These are phyloP conservation scores for Haplosporangium sp. DNA, from an alignment of 371 early-diverging fungal species.

Conservation along the genomic window DNA sequence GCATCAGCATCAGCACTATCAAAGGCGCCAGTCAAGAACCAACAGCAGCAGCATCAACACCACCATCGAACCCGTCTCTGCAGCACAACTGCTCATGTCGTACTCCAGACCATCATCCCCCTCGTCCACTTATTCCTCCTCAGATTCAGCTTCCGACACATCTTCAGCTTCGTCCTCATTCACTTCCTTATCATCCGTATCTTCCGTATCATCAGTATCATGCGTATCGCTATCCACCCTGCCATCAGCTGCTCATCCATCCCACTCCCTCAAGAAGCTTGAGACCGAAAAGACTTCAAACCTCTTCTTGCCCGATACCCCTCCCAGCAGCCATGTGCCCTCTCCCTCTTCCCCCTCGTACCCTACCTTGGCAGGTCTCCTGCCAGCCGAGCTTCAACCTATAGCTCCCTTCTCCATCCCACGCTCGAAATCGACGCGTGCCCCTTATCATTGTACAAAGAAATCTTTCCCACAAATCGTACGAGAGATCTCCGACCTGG, in stretches of 20 bases:
- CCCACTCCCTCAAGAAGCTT: slow-evolving; percentile 19
- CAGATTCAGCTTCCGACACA: slow-evolving; percentile 3
- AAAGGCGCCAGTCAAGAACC: slow-evolving; percentile 2
- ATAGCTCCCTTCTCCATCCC: not conserved
- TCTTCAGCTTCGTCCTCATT: slow-evolving; percentile 32
- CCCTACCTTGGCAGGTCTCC: slow-evolving; percentile 10
- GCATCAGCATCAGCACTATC: slow-evolving; percentile 6
- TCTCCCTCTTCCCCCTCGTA: slow-evolving; percentile 47
- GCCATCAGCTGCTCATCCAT: slow-evolving; percentile 6
- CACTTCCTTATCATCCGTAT: slow-evolving; percentile 27
- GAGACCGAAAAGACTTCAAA: slow-evolving; percentile 18
- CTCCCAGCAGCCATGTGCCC: slow-evolving; percentile 48
- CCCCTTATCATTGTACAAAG: slow-evolving; percentile 28
- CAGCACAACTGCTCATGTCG: slow-evolving; percentile 17
- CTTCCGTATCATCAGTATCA: slow-evolving; percentile 11
- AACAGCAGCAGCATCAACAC: not conserved
- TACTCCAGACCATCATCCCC: slow-evolving; percentile 6
- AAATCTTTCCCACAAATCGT: slow-evolving; percentile 54
- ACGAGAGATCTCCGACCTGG: slow-evolving; percentile 62
- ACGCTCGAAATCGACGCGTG: not conserved
- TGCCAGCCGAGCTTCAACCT: not conserved
- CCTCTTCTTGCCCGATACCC: slow-evolving; percentile 35
- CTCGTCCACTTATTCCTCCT: slow-evolving; percentile 10
- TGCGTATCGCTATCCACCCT: slow-evolving; percentile 1
- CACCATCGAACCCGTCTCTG: slow-evolving; percentile 14